Conservation (phyloP, 768 basidiomycete genomes). For the Lactarius tabidus region DNA sequence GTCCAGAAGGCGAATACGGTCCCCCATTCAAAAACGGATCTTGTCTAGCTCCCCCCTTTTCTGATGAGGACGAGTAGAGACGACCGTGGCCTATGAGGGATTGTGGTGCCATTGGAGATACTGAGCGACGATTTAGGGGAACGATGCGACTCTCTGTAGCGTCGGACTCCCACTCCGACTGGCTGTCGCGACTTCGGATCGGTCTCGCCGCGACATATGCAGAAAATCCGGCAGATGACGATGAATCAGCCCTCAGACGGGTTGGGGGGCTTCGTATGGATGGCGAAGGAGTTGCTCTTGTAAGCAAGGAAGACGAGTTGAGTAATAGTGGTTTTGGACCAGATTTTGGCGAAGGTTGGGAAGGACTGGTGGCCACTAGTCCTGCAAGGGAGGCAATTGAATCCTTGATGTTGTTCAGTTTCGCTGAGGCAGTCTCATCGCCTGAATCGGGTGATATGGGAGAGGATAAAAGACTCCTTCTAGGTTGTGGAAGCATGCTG, state of each 20-base stretch:
- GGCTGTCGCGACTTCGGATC: constrained; percentile 34
- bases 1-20: constrained; percentile 14
- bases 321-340: constrained; percentile 67
- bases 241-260: constrained; percentile 45
- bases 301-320: constrained; percentile 38
- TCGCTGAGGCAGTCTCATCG: constrained; percentile 36
- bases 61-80: constrained; percentile 35
- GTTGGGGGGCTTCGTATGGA: constrained; percentile 26
- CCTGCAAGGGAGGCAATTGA: constrained; percentile 42
- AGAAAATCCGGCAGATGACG: constrained; percentile 58
- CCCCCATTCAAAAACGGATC: neutral
- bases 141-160: constrained; percentile 49
- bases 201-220: constrained; percentile 45
- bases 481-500: constrained; percentile 43
- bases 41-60: constrained; percentile 11
- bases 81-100: constrained; percentile 28
- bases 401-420: constrained; percentile 39
- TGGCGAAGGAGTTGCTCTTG: constrained; percentile 21
- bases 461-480: constrained; percentile 15
- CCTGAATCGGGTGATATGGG: constrained; percentile 9
- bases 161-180: constrained; percentile 59
- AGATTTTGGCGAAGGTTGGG: constrained; percentile 41
- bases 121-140: constrained; percentile 58
- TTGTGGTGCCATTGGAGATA: constrained; percentile 63
- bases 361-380: constrained; percentile 31